A percentile compares a stretch with the other conserved stretches of the same genome.
Conservation (phyloP, 176 grass and related monocot species). For the Musa troglodytarum region DNA sequence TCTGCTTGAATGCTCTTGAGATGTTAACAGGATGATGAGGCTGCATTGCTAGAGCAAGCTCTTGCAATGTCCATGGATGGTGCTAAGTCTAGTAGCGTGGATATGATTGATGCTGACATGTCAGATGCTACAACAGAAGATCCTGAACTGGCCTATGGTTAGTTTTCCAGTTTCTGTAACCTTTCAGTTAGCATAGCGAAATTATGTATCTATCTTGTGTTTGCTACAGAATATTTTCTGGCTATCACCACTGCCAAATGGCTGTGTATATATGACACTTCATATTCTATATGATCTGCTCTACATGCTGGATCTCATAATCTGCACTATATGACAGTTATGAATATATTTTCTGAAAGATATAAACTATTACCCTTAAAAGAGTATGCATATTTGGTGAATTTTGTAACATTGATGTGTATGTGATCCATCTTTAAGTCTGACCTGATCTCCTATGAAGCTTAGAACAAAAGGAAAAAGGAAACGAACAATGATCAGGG, state of each 20-base stretch:
- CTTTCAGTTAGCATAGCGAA: not conserved
- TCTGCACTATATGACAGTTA: no score
- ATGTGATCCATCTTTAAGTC: no score
- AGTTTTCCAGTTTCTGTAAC: not conserved
- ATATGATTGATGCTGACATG: conserved; percentile 15
- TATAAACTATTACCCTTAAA: not conserved
- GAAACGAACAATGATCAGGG: no score
- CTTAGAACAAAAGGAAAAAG: no score
- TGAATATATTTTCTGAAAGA: no score
- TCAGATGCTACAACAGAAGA: conserved; percentile 10
- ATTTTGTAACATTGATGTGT: not conserved
- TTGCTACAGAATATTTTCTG: no score
- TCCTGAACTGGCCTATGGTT: conserved; percentile 17
- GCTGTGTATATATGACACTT: no score
- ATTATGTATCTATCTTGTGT: not conserved
- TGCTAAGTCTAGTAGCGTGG: not conserved
- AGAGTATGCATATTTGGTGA: not conserved
- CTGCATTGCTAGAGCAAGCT: conserved; percentile 17
- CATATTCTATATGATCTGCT: no score
- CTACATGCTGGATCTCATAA: no score
- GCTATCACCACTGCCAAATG: no score
- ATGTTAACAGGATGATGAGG: conserved; percentile 14
- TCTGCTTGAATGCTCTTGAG: not conserved
- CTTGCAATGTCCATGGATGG: conserved; percentile 24
- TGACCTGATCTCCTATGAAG: no score